Conservation (phyloP, 2,329 filamentous ascomycete species). For the Aureobasidium mangrovei region DNA sequence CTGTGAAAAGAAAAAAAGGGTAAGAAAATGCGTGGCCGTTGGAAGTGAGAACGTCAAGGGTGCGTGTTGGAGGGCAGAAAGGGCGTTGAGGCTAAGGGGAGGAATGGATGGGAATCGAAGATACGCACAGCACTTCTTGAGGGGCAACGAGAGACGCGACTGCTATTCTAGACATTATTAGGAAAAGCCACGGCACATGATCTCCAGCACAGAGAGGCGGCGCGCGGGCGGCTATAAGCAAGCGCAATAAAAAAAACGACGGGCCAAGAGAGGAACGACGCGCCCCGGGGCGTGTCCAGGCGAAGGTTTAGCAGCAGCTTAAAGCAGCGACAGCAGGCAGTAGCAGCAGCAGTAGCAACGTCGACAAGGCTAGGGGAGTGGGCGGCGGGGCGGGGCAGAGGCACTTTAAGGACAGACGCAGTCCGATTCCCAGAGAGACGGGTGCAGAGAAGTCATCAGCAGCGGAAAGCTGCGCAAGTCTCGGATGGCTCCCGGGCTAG, state of each 20-base stretch:
- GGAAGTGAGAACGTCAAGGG: not conserved
- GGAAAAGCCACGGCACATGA: constrained; percentile 14
- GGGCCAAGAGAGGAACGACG: constrained; percentile 6
- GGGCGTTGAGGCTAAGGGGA: not conserved
- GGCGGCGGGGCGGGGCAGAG: constrained; percentile 13
- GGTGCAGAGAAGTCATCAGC: constrained; percentile 15
- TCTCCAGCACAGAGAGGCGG: constrained; percentile 5
- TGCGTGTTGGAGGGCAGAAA: not conserved
- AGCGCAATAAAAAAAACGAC: constrained; percentile 5
- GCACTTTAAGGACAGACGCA: constrained; percentile 14
- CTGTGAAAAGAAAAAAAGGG: not conserved
- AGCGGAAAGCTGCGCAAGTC: constrained; percentile 15
- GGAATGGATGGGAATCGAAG: not conserved
- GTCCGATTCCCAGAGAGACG: constrained; percentile 11
- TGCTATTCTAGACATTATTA: constrained; percentile 16
- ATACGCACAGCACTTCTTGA: constrained; percentile 14
- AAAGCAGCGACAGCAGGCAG: constrained; percentile 10
- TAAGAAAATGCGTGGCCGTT: constrained; percentile 10
- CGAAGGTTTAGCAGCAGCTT: constrained; percentile 11
- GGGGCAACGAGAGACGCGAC: constrained; percentile 16
- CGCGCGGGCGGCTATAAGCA: constrained; percentile 11
- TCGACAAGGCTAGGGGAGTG: constrained; percentile 10
- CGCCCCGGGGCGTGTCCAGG: constrained; percentile 2
- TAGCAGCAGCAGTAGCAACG: constrained; percentile 13
- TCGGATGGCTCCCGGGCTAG: constrained; percentile 15